Evolutionary conservation across 148 eudicot genomes (phyloP).

Genomic region (Spergularia bocconei): DNA sequence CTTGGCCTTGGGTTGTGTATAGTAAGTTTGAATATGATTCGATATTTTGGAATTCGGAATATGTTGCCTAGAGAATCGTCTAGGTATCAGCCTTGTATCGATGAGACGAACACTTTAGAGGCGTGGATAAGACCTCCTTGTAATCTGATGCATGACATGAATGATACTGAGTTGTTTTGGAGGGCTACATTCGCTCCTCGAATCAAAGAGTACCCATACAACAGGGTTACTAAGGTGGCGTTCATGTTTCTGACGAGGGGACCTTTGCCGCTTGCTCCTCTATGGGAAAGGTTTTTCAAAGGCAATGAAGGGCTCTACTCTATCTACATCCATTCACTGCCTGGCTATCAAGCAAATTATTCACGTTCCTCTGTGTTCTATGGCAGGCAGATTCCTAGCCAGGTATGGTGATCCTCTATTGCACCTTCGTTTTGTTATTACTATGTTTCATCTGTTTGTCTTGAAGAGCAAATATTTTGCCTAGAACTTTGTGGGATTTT

Average conservation of each 20-base stretch:
- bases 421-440: neutral
- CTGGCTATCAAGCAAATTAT: constrained; percentile 33
- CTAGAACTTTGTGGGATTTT: too few species aligned
- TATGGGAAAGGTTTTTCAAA: constrained; percentile 45
- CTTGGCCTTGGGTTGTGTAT: constrained; percentile 40
- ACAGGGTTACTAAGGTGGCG: constrained; percentile 44
- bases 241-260: constrained; percentile 53
- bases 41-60: constrained; percentile 25
- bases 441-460: constrained; percentile 6
- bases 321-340: constrained; percentile 43
- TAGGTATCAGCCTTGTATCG: constrained; percentile 20
- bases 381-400: constrained; percentile 46
- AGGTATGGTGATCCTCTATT: constrained; percentile 30
- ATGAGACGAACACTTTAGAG: constrained; percentile 25
- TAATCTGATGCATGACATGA: constrained; percentile 40
- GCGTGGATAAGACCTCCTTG: constrained; percentile 40
- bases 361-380: constrained; percentile 40
- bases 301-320: constrained; percentile 42
- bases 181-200: constrained; percentile 46
- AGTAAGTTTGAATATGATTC: constrained; percentile 38
- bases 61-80: constrained; percentile 14
- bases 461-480: too few species aligned
- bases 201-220: constrained; percentile 39
- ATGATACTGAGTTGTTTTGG: constrained; percentile 48
- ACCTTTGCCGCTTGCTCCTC: constrained; percentile 44